Evolutionary conservation across 768 basidiomycete species (phyloP), one percentile per base, ranked within the genome.

Genomic region (Artomyces pyxidatus): DNA sequence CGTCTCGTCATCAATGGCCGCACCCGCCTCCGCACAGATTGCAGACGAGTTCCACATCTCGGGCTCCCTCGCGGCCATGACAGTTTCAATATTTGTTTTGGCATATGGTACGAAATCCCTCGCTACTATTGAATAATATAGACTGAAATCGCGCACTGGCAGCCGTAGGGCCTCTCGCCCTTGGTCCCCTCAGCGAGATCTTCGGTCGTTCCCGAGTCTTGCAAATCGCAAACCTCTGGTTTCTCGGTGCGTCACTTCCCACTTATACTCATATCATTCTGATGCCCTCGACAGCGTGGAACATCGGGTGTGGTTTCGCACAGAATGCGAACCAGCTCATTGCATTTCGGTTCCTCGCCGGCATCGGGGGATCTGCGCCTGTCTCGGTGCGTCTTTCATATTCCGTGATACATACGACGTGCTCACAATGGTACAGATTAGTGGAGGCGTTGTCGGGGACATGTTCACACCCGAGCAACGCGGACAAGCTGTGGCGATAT

Each of bases 281-380:
- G 16, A n/a, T n/a, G n/a, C n/a, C n/a, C n/a, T n/a, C n/a, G n/a
- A n/a, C 17, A 53, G 85, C 60, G 6, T 86, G 75, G 83, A 84
- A 77, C 62, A 56, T 79, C 16, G 81, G 21, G 27, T 71, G 59
- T 57, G 78, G 80, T 0, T 87, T 85, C 49, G 78, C 84, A 0
- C 71, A 73, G 47, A 81, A 69, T 42, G 69, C 71, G 47, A 65
- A 63, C 17, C n/a, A 41, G 19, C 40, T 41, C 14, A 41, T 41
- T 1, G 40, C 23, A 17, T 41, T 41, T 23, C 75, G 85, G n/a
- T 77, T 88, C 54, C 63, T 87, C 1, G 65, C 84, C 0, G 85
- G 86, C 1, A 48, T 88, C 1, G 86, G 86, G 21, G 87, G 85
- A 0, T 81, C 82, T 47, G 85, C 85, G 0, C 82, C 85, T 7